Evolutionary conservation across 2,329 filamentous ascomycete genomes (phyloP).

Genomic region (Dactylonectria estremocensis): DNA sequence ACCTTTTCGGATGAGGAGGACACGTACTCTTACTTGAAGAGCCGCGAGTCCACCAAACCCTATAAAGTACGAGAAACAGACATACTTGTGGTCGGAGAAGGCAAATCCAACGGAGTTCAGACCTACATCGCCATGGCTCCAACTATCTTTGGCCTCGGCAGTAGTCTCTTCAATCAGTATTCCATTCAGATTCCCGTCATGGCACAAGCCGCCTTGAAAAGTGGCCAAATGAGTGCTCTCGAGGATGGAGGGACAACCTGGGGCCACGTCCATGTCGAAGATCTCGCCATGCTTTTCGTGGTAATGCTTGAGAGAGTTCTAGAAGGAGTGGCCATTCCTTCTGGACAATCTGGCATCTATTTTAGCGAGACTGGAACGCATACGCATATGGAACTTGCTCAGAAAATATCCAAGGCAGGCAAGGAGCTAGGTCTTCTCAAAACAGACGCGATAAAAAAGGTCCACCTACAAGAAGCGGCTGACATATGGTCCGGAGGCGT

Average conservation of each 20-base stretch:
- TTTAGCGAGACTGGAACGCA: slow-evolving; percentile 7
- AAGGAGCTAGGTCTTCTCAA: neutral
- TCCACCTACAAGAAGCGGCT: neutral
- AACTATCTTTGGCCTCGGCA: slow-evolving; percentile 1
- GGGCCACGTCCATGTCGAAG: neutral
- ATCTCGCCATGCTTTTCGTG: neutral
- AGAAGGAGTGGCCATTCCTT: neutral
- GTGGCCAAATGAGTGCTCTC: neutral
- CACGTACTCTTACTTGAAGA: neutral
- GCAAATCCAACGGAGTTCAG: neutral
- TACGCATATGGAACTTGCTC: neutral
- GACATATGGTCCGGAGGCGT: neutral
- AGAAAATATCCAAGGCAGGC: neutral
- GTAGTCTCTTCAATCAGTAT: slow-evolving; percentile 4
- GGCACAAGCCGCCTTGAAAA: neutral
- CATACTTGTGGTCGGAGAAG: slow-evolving; percentile 2
- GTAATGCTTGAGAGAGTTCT: neutral
- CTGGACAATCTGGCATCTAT: neutral
- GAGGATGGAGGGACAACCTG: neutral
- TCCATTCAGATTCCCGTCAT: slow-evolving; percentile 2
- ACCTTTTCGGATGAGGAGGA: neutral
- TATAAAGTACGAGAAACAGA: neutral
- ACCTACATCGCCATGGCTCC: slow-evolving; percentile 8
- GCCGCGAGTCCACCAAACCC: neutral
- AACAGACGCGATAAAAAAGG: neutral